These are phyloP conservation scores for Pyricularia pennisetigena DNA, from an alignment of 2,329 filamentous ascomycete species.

Conservation along the genomic window DNA sequence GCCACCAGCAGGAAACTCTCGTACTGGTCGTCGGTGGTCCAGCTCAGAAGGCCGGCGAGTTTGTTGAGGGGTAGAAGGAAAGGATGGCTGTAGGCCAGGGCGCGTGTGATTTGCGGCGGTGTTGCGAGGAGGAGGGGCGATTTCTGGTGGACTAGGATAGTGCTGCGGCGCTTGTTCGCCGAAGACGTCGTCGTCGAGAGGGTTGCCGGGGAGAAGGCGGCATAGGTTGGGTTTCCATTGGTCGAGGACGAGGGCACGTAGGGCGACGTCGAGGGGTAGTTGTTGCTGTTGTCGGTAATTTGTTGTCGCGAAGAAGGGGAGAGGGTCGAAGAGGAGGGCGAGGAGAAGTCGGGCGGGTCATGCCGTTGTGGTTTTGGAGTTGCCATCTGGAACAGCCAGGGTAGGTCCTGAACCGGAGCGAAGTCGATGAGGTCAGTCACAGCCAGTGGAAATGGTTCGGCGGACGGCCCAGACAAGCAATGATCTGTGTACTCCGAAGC, in stretches of 20 bases:
- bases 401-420: conserved; percentile 25
- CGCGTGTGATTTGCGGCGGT: conserved; percentile 87
- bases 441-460: not conserved
- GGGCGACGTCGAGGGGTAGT: conserved; percentile 4
- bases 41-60: conserved; percentile 75
- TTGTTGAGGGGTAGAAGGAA: conserved; percentile 86
- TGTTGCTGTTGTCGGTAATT: conserved; percentile 8
- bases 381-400: conserved; percentile 46
- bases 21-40: conserved; percentile 91
- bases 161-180: conserved; percentile 69
- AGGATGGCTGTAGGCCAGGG: conserved; percentile 90
- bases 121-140: conserved; percentile 87
- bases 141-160: conserved; percentile 94
- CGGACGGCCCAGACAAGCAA: not conserved
- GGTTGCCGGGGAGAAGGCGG: conserved; percentile 80
- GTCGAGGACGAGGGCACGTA: conserved; percentile 14
- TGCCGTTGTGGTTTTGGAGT: conserved; percentile 29
- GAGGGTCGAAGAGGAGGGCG: conserved; percentile 14
- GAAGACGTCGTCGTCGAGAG: conserved; percentile 49
- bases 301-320: conserved; percentile 4
- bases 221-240: conserved; percentile 58
- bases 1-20: conserved; percentile 88
- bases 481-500: not conserved
- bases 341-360: conserved; percentile 17
- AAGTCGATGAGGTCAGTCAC: not conserved